Evolutionary conservation across 164 flowering plant genomes (phyloP).

Genomic region (Magnolia sinica): DNA sequence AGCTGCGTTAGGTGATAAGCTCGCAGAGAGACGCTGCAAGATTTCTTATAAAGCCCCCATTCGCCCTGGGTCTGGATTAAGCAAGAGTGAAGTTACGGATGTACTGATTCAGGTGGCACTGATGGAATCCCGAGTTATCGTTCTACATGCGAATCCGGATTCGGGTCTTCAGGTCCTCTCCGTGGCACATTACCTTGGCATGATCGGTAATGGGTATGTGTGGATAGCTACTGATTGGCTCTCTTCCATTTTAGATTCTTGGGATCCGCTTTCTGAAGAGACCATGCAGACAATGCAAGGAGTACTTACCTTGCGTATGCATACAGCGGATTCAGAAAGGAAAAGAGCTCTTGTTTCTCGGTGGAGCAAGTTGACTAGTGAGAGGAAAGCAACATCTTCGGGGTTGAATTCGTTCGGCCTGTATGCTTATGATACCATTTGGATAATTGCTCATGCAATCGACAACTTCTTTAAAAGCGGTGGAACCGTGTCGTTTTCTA

Average conservation of each 20-base stretch:
- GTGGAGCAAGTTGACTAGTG: constrained; percentile 55
- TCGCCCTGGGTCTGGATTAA: constrained; percentile 36
- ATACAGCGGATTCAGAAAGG: constrained; percentile 58
- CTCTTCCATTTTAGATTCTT: constrained; percentile 59
- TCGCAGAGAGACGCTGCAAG: constrained; percentile 58
- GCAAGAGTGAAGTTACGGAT: constrained; percentile 37
- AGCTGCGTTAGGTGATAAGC: constrained; percentile 64
- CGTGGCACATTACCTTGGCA: constrained; percentile 59
- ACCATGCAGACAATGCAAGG: constrained; percentile 65
- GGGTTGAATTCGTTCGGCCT: constrained; percentile 68
- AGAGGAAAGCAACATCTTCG: constrained; percentile 24
- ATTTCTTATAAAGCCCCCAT: constrained; percentile 63
- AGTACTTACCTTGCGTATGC: constrained; percentile 66
- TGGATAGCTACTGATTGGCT: constrained; percentile 98
- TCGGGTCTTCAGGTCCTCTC: constrained; percentile 55
- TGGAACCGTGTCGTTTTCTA: constrained; percentile 65
- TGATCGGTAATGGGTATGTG: constrained; percentile 83
- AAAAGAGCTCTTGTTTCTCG: constrained; percentile 55
- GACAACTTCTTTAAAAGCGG: constrained; percentile 61
- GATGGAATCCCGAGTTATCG: constrained; percentile 68
- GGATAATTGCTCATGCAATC: constrained; percentile 77
- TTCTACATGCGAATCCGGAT: constrained; percentile 57
- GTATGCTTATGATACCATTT: constrained; percentile 79
- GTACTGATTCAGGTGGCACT: constrained; percentile 60
- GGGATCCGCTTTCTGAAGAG: constrained; percentile 34